Evolutionary conservation across 768 basidiomycete species (phyloP), one percentile per base, ranked within the genome.

Genomic region (Mycena capillaripes): DNA sequence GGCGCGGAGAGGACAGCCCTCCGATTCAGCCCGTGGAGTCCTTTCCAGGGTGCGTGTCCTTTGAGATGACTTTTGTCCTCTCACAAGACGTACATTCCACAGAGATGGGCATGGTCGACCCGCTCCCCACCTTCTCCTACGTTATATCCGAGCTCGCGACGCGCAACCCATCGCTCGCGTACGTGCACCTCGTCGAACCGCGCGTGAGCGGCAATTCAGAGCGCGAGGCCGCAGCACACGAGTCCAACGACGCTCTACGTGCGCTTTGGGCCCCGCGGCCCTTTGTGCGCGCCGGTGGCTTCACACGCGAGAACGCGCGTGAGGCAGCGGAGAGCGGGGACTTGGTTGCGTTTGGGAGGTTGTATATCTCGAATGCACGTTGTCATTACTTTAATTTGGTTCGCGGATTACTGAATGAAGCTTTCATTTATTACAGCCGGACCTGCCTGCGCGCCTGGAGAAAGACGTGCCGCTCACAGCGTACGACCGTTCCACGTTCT

Each of bases 21-120:
- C 66, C 83, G 89, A 3, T 38, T 90, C 14, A 86, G 86, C 70
- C 89, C 86, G 2, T 89, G 83, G 84, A 78, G 53, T 32, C 29
- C 53, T 16, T 55, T 55, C 53, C 53, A 32, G 19, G 53, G 53
- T 55, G 6, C 10, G 30, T 32, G n/a, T 32, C 14, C 17, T 34
- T 38, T 55, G 11, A 17, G 10, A 34, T 42, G 23, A n/a, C 5
- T 44, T 79, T 81, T 71, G 46, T 6, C 3, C 38, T 23, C 42
- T 62, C 23, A 5, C 40, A 11, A 12, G 9, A 46, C 29, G 7
- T 25, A 4, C 10, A n/a, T 25, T n/a, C 10, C 10, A 11, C 79
- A 86, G 78, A 79, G 19, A 50, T 50, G 48, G 48, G 48, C n/a
- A 50, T 50, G 48, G 2, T 23, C 23, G 48, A 50, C 48, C 48